Evolutionary conservation across 2,329 filamentous ascomycete genomes (phyloP).

Genomic region (Sporothrix brunneoviolacea): DNA sequence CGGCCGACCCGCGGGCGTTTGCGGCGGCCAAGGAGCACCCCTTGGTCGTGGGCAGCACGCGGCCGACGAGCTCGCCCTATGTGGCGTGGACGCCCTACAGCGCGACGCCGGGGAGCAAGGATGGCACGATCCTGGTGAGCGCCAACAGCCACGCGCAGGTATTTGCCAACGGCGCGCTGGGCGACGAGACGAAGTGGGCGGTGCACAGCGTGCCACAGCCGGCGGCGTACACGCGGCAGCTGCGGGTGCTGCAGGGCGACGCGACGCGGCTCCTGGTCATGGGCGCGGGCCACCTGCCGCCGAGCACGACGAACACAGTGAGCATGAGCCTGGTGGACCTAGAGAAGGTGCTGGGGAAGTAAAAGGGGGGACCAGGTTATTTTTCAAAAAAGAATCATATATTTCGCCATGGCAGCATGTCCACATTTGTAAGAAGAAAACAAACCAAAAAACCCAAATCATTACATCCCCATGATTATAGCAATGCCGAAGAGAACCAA

Average conservation of each 20-base stretch:
- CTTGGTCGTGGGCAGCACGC: conserved; percentile 26
- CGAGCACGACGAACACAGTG: conserved; percentile 39
- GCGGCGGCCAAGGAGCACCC: conserved; percentile 26
- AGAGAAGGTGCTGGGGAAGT: conserved; percentile 9
- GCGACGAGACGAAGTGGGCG: conserved; percentile 32
- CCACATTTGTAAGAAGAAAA: neutral
- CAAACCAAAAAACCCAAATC: neutral
- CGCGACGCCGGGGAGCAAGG: conserved; percentile 36
- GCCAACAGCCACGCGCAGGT: conserved; percentile 32
- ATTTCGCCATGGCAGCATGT: neutral
- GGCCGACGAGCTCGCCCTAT: conserved; percentile 35
- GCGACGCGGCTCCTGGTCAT: conserved; percentile 36
- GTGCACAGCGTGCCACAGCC: conserved; percentile 30
- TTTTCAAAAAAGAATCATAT: neutral
- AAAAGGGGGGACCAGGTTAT: no score
- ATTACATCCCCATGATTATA: neutral
- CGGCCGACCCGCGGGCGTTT: conserved; percentile 34
- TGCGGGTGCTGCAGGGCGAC: conserved; percentile 30
- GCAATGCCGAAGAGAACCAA: neutral
- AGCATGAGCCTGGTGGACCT: conserved; percentile 30
- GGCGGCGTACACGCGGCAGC: conserved; percentile 31
- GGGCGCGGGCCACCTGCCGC: conserved; percentile 39
- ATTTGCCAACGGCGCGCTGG: conserved; percentile 36
- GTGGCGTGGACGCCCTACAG: conserved; percentile 38
- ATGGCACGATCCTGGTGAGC: conserved; percentile 39